phyloP scores from a whole-genome alignment of 441 rosid genomes.

The Gossypium lobatum region DNA sequence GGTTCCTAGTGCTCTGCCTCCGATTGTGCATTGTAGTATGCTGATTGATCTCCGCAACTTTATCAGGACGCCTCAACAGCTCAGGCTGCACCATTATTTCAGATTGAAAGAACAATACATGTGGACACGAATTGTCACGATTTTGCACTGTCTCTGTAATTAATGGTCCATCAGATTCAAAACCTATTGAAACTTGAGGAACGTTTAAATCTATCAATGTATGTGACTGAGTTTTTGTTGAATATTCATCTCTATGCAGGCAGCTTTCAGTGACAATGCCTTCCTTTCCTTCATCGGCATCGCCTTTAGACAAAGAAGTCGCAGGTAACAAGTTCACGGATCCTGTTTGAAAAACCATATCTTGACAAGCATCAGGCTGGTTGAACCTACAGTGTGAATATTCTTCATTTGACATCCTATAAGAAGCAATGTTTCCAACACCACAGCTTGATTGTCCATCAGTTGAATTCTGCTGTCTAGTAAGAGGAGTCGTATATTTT shows the following conservation, averaged over 20 bases:
- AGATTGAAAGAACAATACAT: conserved; percentile 23
- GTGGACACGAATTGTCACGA: conserved; percentile 26
- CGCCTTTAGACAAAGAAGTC: conserved; percentile 34
- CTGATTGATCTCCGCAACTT: conserved; percentile 18
- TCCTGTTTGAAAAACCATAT: conserved; percentile 23
- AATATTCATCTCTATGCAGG: conserved; percentile 22
- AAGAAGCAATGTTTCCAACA: conserved; percentile 23
- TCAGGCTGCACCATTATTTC: conserved; percentile 26
- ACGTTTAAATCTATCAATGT: conserved; percentile 48
- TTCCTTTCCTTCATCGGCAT: conserved; percentile 32
- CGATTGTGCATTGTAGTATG: conserved; percentile 7
- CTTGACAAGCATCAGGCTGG: conserved; percentile 32
- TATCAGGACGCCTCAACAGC: conserved; percentile 21
- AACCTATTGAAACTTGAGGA: conserved; percentile 39
- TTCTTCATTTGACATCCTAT: conserved; percentile 26
- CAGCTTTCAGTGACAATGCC: conserved; percentile 17
- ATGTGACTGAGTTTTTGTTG: conserved; percentile 22
- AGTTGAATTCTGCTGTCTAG: conserved; percentile 23
- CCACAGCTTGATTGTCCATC: conserved; percentile 36
- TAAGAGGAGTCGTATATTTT: conserved; percentile 24
- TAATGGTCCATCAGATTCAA: conserved; percentile 26
- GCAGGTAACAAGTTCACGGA: conserved; percentile 35
- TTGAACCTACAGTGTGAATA: conserved; percentile 23
- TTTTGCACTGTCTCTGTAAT: conserved; percentile 22
- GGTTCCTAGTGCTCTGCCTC: conserved; percentile 21